Conservation (phyloP, 2,329 filamentous ascomycete genomes). For the Cladophialophora carrionii region DNA sequence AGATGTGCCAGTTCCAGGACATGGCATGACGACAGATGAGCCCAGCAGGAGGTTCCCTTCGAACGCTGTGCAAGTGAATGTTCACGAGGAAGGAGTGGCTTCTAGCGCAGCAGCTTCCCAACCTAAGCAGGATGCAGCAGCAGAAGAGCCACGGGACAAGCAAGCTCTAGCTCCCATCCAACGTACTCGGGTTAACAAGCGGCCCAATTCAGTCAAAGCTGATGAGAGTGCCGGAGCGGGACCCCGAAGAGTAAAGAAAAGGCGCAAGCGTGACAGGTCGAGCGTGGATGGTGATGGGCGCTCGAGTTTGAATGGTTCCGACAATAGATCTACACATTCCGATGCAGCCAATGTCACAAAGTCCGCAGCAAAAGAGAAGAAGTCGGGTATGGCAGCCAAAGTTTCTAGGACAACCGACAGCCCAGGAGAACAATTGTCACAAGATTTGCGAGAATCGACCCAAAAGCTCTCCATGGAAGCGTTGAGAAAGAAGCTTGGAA, state of each 20-base stretch:
- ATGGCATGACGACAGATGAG: neutral
- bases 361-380: neutral
- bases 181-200: neutral
- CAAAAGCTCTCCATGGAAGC: conserved; percentile 4
- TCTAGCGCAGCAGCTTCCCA: neutral
- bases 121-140: neutral
- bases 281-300: conserved; percentile 2
- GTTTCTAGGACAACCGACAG: conserved; percentile 24
- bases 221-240: neutral
- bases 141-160: neutral
- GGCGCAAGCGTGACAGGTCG: neutral
- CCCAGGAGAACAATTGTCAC: conserved; percentile 35
- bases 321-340: neutral
- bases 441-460: conserved; percentile 30
- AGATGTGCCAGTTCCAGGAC: neutral
- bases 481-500: conserved; percentile 11
- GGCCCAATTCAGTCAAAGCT: neutral
- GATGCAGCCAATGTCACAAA: neutral
- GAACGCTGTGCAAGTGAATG: neutral
- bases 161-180: neutral
- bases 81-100: conserved; percentile 15
- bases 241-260: neutral
- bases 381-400: conserved; percentile 6
- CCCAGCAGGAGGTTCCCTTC: neutral
- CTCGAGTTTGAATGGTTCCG: neutral